Evolutionary conservation across 2,329 filamentous ascomycete genomes (phyloP), one percentile per base, ranked within the genome.

Genomic region (Penicillium brevicompactum): DNA sequence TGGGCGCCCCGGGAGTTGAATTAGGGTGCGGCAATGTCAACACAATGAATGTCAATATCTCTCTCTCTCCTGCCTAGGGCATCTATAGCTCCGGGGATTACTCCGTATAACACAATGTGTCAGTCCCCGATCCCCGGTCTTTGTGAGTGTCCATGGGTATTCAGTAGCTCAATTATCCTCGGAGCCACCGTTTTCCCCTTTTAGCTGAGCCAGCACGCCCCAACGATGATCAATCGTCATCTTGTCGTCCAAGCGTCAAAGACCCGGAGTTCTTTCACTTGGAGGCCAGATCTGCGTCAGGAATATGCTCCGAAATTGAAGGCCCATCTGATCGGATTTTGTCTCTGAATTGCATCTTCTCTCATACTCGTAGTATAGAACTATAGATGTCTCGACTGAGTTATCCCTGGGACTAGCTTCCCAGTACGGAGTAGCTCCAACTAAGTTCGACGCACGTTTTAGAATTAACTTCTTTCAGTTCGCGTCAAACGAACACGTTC

Each of bases 271-370:
- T 53, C 10, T 44, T 44, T 40, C 46, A 46, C 14, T 30, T 45
- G n/a, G 18, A 43, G 22, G 18, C 37, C 34, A 50, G 52, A 54
- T 54, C 34, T 46, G 42, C 37, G 24, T 40, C 32, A 30, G 32
- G n/a, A 51, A 45, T 41, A 54, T 24, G 47, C 32, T 47, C 47
- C 27, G 41, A 54, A 50, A 54, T 51, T 54, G 42, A 7, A 44
- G 40, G 11, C 8, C 43, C 16, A 32, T 52, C 34, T 13, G 50
- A 52, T 52, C 24, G 31, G 5, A 18, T 37, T 18, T 40, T 30
- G n/a, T 49, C 38, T 31, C 30, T 41, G 14, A 37, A n/a, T 41
- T 24, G 9, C 10, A 18, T 38, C 14, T 24, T n/a, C 13, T n/a
- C 2, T 2, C 21, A 21, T 13, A 18, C 18, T 18, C 14, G 31